Percentiles rank a stretch among this genome's conserved stretches.
These are phyloP conservation scores for Penicillium aurantiogriseum DNA, from an alignment of 2,329 filamentous ascomycete genomes.

Conservation along the genomic window DNA sequence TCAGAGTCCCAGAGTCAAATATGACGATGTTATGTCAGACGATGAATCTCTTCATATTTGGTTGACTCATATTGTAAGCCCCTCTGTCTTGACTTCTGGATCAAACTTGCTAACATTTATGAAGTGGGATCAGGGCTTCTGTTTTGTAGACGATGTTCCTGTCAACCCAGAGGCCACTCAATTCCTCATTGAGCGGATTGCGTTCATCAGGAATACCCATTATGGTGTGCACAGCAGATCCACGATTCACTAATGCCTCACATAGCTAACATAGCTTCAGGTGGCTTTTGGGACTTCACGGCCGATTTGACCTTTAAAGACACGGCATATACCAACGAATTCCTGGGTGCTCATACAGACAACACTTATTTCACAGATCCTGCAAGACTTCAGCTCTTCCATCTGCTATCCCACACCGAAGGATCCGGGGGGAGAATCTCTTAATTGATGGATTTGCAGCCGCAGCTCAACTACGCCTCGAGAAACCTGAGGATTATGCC, in stretches of 20 bases:
- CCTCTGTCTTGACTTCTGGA: background rate
- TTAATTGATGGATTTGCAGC: conserved; percentile 84
- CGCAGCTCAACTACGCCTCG: conserved; percentile 57
- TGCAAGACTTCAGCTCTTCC: conserved; percentile 86
- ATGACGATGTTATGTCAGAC: conserved; percentile 59
- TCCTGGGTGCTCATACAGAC: conserved; percentile 83
- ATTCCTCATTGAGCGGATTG: conserved; percentile 72
- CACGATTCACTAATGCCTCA: background rate
- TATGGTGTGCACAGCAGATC: conserved; percentile 60
- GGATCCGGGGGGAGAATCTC: conserved; percentile 69
- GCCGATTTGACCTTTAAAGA: conserved; percentile 85
- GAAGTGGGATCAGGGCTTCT: conserved; percentile 70
- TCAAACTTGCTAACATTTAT: conserved; percentile 9
- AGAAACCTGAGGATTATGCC: conserved; percentile 58
- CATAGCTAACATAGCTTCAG: conserved; percentile 23
- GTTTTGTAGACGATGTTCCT: conserved; percentile 71
- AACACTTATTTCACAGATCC: conserved; percentile 96
- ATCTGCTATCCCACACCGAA: conserved; percentile 75
- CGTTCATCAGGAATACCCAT: conserved; percentile 85
- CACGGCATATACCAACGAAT: conserved; percentile 85
- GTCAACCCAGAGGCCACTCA: conserved; percentile 69
- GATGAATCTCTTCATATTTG: conserved; percentile 59
- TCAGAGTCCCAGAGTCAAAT: conserved; percentile 57
- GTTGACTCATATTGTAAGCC: conserved; percentile 59
- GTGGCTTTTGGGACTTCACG: conserved; percentile 81